Conservation (phyloP, 2,329 filamentous ascomycete species). For the Trichoderma sp. region DNA sequence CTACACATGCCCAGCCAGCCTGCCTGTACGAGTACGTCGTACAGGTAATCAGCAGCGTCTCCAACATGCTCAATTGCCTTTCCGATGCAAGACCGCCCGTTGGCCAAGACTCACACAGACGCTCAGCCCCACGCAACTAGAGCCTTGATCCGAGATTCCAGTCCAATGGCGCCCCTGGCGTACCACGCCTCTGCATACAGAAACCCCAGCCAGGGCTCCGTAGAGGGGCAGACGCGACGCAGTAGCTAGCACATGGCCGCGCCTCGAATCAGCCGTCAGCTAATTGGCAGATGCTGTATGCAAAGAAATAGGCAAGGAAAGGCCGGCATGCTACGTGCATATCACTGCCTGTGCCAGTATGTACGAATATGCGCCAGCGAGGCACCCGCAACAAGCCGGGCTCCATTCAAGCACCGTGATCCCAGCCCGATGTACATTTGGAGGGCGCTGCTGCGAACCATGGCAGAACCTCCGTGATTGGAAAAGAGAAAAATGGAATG, state of each 20-base stretch:
- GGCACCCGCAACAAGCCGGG: slow-evolving; percentile 14
- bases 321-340: not conserved
- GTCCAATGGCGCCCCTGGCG: slow-evolving; percentile 17
- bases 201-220: slow-evolving; percentile 5
- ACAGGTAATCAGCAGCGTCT: not conserved
- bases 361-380: not conserved
- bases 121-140: slow-evolving; percentile 1
- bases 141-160: slow-evolving; percentile 13
- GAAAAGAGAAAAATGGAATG: not conserved
- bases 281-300: not conserved
- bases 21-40: not conserved
- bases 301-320: not conserved
- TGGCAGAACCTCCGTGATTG: not conserved
- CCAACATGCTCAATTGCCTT: not conserved
- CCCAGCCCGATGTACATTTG: not conserved
- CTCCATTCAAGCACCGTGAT: slow-evolving; percentile 10
- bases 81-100: slow-evolving; percentile 6
- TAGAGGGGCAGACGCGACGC: slow-evolving; percentile 14
- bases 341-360: not conserved
- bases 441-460: slow-evolving; percentile 17
- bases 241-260: slow-evolving; percentile 16
- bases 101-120: slow-evolving; percentile 4
- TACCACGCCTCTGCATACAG: slow-evolving; percentile 1
- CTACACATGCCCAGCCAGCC: not conserved
- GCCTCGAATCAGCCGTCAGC: slow-evolving; percentile 9